Percentiles rank a stretch among this genome's conserved stretches.
These are phyloP conservation scores for Fusarium setosum DNA, from an alignment of 2,329 filamentous ascomycete species.

Conservation along the genomic window DNA sequence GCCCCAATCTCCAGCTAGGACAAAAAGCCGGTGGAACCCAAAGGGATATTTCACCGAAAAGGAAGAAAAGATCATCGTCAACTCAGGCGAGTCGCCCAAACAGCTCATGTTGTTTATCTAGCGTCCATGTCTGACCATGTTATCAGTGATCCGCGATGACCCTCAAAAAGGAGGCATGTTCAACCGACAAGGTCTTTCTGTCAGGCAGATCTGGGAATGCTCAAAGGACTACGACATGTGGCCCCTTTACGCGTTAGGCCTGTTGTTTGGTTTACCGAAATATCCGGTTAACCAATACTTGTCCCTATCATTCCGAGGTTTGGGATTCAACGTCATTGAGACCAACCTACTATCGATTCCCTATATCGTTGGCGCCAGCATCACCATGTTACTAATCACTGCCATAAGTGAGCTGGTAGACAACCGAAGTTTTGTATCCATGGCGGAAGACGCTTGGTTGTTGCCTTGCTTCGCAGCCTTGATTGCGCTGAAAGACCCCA, in stretches of 20 bases:
- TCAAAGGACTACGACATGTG: constrained; percentile 65
- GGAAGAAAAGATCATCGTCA: constrained; percentile 76
- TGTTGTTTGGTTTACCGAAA: constrained; percentile 60
- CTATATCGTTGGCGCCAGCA: constrained; percentile 58
- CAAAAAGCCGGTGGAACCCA: constrained; percentile 65
- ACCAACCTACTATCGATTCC: constrained; percentile 65
- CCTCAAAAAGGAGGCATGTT: constrained; percentile 67
- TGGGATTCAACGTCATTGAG: constrained; percentile 63
- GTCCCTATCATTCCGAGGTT: constrained; percentile 60
- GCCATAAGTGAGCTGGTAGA: constrained; percentile 62
- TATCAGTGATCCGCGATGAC: constrained; percentile 61
- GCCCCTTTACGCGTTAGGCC: constrained; percentile 61
- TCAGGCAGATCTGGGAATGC: constrained; percentile 56
- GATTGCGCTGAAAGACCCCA: constrained; percentile 51
- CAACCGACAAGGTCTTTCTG: constrained; percentile 61
- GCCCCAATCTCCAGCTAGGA: constrained; percentile 71
- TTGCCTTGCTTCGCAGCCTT: constrained; percentile 65
- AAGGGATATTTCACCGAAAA: constrained; percentile 71
- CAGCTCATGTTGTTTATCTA: background rate
- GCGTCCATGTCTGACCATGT: background rate
- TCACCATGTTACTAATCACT: constrained; percentile 50
- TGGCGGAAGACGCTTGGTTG: constrained; percentile 64
- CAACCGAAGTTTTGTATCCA: constrained; percentile 59
- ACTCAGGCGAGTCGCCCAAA: constrained; percentile 49
- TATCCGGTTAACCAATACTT: constrained; percentile 60